phyloP scores from a whole-genome alignment of 768 basidiomycete species.

The Mycena kentingensis region DNA sequence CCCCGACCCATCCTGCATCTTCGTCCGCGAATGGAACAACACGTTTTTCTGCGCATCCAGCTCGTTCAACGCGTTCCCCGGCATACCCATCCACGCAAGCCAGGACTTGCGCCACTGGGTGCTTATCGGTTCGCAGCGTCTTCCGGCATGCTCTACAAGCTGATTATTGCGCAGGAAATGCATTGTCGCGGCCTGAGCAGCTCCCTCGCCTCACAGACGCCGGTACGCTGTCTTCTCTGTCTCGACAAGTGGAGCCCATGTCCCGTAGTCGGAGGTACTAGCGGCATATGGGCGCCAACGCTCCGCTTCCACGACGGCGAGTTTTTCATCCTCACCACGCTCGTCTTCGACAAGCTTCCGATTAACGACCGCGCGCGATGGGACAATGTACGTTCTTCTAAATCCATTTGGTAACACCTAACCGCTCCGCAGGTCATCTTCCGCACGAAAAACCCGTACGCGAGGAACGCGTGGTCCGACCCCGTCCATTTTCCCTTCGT shows the following conservation, averaged over 20 bases:
- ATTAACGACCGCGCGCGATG: slow-evolving; percentile 25
- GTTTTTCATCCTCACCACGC: slow-evolving; percentile 30
- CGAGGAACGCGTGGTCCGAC: slow-evolving; percentile 31
- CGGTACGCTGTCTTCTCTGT: background rate
- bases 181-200: slow-evolving; percentile 18
- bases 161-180: slow-evolving; percentile 8
- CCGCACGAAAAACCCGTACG: slow-evolving; percentile 25
- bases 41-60: slow-evolving; percentile 37
- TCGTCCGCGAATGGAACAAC: slow-evolving; percentile 27
- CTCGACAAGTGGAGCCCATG: background rate
- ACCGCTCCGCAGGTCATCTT: slow-evolving; percentile 22
- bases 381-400: slow-evolving; percentile 24
- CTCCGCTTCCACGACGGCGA: slow-evolving; percentile 26
- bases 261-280: slow-evolving; percentile 16
- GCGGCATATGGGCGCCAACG: slow-evolving; percentile 32
- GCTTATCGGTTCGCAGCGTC: slow-evolving; percentile 29
- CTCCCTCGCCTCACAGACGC: slow-evolving; percentile 16
- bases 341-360: slow-evolving; percentile 27
- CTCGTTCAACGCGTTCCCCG: slow-evolving; percentile 38
- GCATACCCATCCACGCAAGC: slow-evolving; percentile 34
- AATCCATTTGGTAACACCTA: background rate
- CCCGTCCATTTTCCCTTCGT: slow-evolving; percentile 34
- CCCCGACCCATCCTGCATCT: slow-evolving; percentile 38
- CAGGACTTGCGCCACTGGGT: slow-evolving; percentile 35
- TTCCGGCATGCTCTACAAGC: too few relatives aligned